Conservation (phyloP, 768 basidiomycete species). For the Agrocybe praecox region DNA sequence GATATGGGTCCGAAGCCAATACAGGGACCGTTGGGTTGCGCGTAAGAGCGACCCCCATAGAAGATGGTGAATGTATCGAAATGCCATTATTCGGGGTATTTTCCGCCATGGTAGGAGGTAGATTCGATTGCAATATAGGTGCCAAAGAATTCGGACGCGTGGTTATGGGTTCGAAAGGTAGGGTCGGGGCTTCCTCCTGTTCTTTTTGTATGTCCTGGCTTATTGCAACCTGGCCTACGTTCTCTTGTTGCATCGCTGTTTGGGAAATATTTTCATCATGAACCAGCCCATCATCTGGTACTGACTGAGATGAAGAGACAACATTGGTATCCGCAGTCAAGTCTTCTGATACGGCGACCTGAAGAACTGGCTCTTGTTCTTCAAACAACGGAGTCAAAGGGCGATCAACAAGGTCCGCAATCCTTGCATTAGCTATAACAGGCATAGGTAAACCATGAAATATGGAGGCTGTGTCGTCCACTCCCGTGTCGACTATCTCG, state of each 20-base stretch:
- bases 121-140: too few species aligned
- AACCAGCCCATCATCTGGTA: too few species aligned
- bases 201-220: too few species aligned
- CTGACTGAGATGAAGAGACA: background rate
- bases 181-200: too few species aligned
- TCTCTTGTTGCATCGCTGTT: too few species aligned
- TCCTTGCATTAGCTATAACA: conserved; percentile 39
- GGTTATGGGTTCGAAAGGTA: too few species aligned
- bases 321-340: background rate
- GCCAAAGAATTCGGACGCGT: too few species aligned
- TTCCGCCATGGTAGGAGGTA: too few species aligned
- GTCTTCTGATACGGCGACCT: background rate
- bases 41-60: conserved; percentile 11
- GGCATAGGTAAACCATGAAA: conserved; percentile 34
- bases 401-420: conserved; percentile 36
- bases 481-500: background rate
- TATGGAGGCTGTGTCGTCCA: background rate
- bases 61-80: background rate
- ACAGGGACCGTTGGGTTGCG: conserved; percentile 31
- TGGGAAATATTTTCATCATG: too few species aligned
- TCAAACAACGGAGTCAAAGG: conserved; percentile 7
- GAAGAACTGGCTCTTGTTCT: background rate
- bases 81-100: background rate
- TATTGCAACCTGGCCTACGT: too few species aligned
- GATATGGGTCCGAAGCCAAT: conserved; percentile 45